phyloP scores from a whole-genome alignment of 2,329 filamentous ascomycete genomes.

The Passalora sequoiae region DNA sequence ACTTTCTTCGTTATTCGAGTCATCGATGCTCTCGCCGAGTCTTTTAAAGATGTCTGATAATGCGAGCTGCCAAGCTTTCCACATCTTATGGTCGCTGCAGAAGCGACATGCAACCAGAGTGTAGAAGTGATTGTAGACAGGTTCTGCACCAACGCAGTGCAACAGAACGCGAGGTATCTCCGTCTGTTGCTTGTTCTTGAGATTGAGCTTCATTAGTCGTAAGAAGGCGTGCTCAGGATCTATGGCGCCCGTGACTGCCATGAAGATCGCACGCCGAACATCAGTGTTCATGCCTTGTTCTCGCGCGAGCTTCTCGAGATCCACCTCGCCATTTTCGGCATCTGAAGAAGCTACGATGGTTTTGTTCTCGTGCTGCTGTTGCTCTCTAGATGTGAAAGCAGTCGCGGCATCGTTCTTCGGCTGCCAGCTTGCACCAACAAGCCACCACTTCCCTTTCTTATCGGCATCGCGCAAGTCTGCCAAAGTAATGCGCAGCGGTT shows the following conservation, averaged over 20 bases:
- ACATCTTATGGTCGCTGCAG: constrained; percentile 66
- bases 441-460: constrained; percentile 95
- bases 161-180: constrained; percentile 85
- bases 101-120: constrained; percentile 75
- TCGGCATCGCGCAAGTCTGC: constrained; percentile 77
- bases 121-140: constrained; percentile 88
- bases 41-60: constrained; percentile 81
- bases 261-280: constrained; percentile 84
- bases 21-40: constrained; percentile 71
- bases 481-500: constrained; percentile 76
- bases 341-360: not conserved
- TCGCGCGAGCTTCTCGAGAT: constrained; percentile 68
- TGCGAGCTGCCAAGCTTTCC: constrained; percentile 80
- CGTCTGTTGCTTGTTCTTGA: constrained; percentile 79
- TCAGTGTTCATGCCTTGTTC: constrained; percentile 83
- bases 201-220: constrained; percentile 71
- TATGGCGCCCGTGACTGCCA: constrained; percentile 77
- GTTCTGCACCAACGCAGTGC: constrained; percentile 78
- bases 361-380: constrained; percentile 18
- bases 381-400: too few species aligned
- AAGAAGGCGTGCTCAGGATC: constrained; percentile 80
- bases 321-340: constrained; percentile 49
- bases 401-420: not conserved
- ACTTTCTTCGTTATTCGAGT: constrained; percentile 53
- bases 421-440: constrained; percentile 86